Conservation (phyloP, 2,329 filamentous ascomycete genomes). For the Chaetomiaceae sp. region DNA sequence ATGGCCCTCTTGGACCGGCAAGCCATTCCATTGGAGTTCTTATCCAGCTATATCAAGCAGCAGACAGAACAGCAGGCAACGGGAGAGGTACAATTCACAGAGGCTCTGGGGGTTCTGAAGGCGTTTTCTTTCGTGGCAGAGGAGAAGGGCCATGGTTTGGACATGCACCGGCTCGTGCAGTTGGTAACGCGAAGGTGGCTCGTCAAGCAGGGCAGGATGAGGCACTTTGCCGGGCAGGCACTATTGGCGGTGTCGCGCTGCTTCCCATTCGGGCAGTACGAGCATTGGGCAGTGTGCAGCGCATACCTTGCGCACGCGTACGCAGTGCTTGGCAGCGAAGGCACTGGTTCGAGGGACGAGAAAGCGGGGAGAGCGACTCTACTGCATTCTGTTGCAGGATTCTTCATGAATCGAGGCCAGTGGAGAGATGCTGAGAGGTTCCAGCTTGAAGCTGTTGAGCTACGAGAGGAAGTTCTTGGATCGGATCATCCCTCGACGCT, state of each 20-base stretch:
- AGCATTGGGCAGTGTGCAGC: constrained; percentile 5
- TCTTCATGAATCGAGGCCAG: constrained; percentile 2
- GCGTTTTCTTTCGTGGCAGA: constrained; percentile 28
- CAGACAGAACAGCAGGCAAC: neutral
- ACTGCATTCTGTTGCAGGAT: neutral
- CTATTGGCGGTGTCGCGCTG: constrained; percentile 15
- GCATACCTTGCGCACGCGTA: constrained; percentile 23
- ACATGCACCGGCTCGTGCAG: constrained; percentile 33
- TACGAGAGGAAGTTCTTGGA: neutral
- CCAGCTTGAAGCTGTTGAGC: neutral
- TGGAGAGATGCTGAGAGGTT: constrained; percentile 12
- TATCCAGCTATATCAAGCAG: constrained; percentile 14
- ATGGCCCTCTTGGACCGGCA: constrained; percentile 30
- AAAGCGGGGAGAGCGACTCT: constrained; percentile 1
- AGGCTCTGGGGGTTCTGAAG: constrained; percentile 25
- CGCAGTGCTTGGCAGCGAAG: constrained; percentile 17
- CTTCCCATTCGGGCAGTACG: constrained; percentile 19
- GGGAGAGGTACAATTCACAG: neutral
- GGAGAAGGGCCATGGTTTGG: constrained; percentile 10
- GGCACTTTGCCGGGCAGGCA: constrained; percentile 19
- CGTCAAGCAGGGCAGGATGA: constrained; percentile 1
- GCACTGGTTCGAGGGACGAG: constrained; percentile 13
- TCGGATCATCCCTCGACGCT: neutral
- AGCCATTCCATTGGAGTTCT: constrained; percentile 26
- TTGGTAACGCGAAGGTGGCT: constrained; percentile 30